These are phyloP conservation scores for Mycena floridula DNA, from an alignment of 768 basidiomycete species.

Conservation along the genomic window DNA sequence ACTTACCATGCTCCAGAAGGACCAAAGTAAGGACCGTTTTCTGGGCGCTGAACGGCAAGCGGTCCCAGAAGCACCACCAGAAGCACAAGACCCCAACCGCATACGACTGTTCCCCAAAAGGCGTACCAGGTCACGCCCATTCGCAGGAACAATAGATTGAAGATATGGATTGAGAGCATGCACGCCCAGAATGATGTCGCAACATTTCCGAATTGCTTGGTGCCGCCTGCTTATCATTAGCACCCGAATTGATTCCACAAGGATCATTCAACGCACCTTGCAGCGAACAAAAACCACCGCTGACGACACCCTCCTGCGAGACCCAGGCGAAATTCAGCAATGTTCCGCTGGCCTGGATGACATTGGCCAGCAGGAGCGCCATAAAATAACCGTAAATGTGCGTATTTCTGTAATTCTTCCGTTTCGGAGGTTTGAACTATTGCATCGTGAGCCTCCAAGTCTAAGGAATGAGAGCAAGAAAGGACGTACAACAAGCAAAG, in stretches of 20 bases:
- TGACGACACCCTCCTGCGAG: background rate
- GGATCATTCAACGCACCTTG: slow-evolving; percentile 8
- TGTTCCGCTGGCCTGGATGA: slow-evolving; percentile 11
- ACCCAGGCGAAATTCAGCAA: slow-evolving; percentile 16
- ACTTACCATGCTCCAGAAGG: slow-evolving; percentile 28
- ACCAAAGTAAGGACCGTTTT: slow-evolving; percentile 32
- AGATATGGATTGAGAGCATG: slow-evolving; percentile 8
- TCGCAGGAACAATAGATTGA: slow-evolving; percentile 31
- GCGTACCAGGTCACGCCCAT: slow-evolving; percentile 12
- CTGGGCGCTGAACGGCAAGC: slow-evolving; percentile 21
- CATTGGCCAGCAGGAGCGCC: slow-evolving; percentile 14
- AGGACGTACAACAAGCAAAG: background rate
- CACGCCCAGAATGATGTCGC: slow-evolving; percentile 32
- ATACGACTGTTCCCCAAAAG: slow-evolving; percentile 14
- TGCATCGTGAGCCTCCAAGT: background rate
- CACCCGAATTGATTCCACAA: background rate
- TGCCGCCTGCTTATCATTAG: slow-evolving; percentile 15
- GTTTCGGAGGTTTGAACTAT: background rate
- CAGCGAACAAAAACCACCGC: slow-evolving; percentile 8
- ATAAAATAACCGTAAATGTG: slow-evolving; percentile 16
- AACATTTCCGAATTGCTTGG: slow-evolving; percentile 36
- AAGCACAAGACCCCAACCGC: slow-evolving; percentile 25
- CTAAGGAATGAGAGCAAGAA: background rate
- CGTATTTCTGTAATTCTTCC: slow-evolving; percentile 10
- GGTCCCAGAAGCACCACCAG: slow-evolving; percentile 30